Percentiles rank a stretch among this genome's conserved stretches.
phyloP scores from a whole-genome alignment of 2,329 filamentous ascomycete genomes.

The Cladosporium sp. region DNA sequence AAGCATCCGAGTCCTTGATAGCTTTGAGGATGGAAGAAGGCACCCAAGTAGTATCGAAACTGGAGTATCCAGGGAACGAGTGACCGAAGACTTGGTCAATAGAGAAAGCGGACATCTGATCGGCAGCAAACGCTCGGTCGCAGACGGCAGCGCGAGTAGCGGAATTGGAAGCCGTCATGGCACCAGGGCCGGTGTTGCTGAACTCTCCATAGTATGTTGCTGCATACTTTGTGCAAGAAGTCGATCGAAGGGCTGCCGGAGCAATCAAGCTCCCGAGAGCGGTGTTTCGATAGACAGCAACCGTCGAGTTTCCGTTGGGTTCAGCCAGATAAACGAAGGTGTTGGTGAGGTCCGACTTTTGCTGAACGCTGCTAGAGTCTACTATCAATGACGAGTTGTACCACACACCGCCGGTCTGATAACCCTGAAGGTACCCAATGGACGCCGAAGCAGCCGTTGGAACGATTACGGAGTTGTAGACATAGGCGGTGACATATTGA shows the following conservation, averaged over 20 bases:
- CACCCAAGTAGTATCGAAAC: slow-evolving; percentile 33
- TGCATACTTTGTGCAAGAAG: slow-evolving; percentile 13
- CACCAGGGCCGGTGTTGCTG: slow-evolving; percentile 35
- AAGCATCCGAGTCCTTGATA: slow-evolving; percentile 29
- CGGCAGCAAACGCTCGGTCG: slow-evolving; percentile 29
- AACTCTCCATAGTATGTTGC: slow-evolving; percentile 36
- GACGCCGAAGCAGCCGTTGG: slow-evolving; percentile 22
- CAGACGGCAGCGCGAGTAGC: slow-evolving; percentile 25
- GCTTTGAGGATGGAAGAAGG: slow-evolving; percentile 30
- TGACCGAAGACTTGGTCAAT: slow-evolving; percentile 33
- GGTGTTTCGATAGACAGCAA: slow-evolving; percentile 38
- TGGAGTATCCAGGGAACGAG: slow-evolving; percentile 30
- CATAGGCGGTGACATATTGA: slow-evolving; percentile 36
- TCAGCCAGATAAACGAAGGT: slow-evolving; percentile 39
- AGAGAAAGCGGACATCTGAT: slow-evolving; percentile 31
- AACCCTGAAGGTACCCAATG: slow-evolving; percentile 20
- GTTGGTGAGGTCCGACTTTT: slow-evolving; percentile 21
- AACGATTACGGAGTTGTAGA: slow-evolving; percentile 41
- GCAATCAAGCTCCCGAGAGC: slow-evolving; percentile 35
- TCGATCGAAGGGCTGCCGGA: slow-evolving; percentile 31
- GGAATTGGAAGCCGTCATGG: slow-evolving; percentile 31
- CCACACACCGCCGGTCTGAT: slow-evolving; percentile 7
- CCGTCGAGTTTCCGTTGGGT: slow-evolving; percentile 36
- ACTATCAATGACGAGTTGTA: slow-evolving; percentile 13
- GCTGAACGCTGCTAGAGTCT: slow-evolving; percentile 8